A percentile compares a stretch with the other conserved stretches of the same genome.
Conservation (phyloP, 108 stramenopile species). For the Schizochytrium sp. region DNA sequence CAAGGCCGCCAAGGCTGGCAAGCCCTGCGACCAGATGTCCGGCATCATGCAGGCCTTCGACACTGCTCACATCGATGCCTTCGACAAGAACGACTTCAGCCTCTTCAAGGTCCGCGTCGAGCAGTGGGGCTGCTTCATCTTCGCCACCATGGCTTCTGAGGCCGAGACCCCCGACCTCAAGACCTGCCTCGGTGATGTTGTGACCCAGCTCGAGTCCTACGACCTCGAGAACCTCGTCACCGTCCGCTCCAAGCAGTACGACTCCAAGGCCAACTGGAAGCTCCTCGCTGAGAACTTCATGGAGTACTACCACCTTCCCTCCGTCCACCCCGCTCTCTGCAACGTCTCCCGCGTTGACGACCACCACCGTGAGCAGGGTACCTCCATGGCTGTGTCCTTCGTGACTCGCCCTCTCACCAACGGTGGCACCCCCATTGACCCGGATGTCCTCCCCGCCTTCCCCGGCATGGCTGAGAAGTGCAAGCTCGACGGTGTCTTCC, state of each 20-base stretch:
- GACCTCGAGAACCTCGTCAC: constrained; percentile 36
- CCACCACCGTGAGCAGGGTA: constrained; percentile 54
- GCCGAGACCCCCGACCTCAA: constrained; percentile 17
- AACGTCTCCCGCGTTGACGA: constrained; percentile 49
- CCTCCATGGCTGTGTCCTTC: constrained; percentile 30
- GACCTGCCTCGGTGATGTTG: constrained; percentile 43
- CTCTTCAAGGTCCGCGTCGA: constrained; percentile 58
- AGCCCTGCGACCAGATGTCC: constrained; percentile 8
- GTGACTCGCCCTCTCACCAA: constrained; percentile 48
- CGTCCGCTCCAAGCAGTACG: not conserved
- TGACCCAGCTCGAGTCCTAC: not conserved
- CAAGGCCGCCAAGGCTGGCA: not conserved
- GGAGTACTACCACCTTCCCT: constrained; percentile 61
- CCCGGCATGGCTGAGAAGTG: constrained; percentile 2
- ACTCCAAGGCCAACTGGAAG: constrained; percentile 57
- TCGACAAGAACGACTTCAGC: constrained; percentile 59
- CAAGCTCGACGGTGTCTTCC: not conserved
- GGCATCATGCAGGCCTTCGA: constrained; percentile 57
- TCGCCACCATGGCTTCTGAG: constrained; percentile 24
- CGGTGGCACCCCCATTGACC: constrained; percentile 49
- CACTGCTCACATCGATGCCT: constrained; percentile 59
- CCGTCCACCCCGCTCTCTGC: constrained; percentile 42
- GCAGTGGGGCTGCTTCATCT: constrained; percentile 22
- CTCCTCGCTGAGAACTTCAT: constrained; percentile 61
- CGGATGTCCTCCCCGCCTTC: not conserved